Evolutionary conservation across 345 rosid species (phyloP), one percentile per base, ranked within the genome.

Genomic region (Punica granatum): DNA sequence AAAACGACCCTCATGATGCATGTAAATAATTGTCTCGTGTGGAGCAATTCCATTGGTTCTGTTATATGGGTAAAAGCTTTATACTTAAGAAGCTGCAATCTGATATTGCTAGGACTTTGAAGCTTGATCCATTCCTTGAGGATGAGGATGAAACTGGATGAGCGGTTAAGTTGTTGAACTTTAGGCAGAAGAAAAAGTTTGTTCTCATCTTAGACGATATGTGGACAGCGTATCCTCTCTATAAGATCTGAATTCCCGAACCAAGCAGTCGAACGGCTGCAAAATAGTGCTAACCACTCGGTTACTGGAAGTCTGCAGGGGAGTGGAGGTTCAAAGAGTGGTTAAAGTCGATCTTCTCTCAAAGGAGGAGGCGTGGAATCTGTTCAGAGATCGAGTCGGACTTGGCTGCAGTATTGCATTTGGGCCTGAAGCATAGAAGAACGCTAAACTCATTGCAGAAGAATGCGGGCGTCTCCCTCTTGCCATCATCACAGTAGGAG

Each of bases 391-490:
- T 25, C 65, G 43, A 61, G 79, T 64, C 14, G 79, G 79, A 16
- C 7, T 30, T 0, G 23, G 53, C 7, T 23, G 15, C 1, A 46
- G 53, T 19, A 1, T 46, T 46, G 75, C 62, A 2, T 67, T 64
- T 15, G 7, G 31, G 36, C 48, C 34, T 60, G 82, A 79, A 54
- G 36, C 9, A 16, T 56, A 82, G 35, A 71, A 69, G 36, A 75
- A 72, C 48, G 85, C 84, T 5, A 25, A 35, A 60, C 64, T 63
- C 15, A 65, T 81, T 59, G 69, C 75, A 3, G 39, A 41, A 32
- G 82, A 73, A 69, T 85, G 89, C 31, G 69, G 76, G 15, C 80
- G 82, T 15, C 74, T 85, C 72, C 87, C 89, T 5, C 73, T 82
- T 67, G 89, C 87, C 23, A 69, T 85, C 62, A 65, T 76, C 25